Conservation (phyloP, 2,329 filamentous ascomycete species). For the Nothophoma quercina region DNA sequence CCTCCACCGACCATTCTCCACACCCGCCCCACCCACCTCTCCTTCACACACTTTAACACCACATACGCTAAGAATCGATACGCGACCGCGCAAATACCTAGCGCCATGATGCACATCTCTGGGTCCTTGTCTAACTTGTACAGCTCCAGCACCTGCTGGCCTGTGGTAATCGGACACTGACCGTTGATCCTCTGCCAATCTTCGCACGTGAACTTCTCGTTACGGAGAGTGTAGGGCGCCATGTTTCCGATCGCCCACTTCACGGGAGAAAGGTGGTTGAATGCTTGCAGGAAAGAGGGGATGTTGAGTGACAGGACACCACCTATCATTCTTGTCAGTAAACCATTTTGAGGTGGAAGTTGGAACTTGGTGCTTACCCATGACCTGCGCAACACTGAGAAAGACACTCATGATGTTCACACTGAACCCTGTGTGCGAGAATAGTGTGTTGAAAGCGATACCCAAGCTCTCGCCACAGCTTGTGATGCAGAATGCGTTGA, state of each 20-base stretch:
- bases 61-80: constrained; percentile 72
- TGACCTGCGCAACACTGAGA: constrained; percentile 73
- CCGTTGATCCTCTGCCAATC: constrained; percentile 67
- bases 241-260: constrained; percentile 74
- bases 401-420: constrained; percentile 76
- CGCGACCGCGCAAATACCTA: constrained; percentile 69
- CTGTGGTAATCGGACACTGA: constrained; percentile 69
- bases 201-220: constrained; percentile 70
- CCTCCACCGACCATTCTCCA: constrained; percentile 37
- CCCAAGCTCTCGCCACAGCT: constrained; percentile 78
- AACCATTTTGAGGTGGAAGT: background rate
- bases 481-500: constrained; percentile 76
- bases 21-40: constrained; percentile 56
- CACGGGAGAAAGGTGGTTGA: constrained; percentile 76
- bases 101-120: constrained; percentile 65
- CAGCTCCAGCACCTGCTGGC: constrained; percentile 70
- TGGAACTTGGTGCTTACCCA: constrained; percentile 52
- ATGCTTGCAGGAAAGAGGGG: constrained; percentile 68
- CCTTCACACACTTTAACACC: constrained; percentile 63
- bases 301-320: constrained; percentile 76
- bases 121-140: constrained; percentile 72
- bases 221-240: constrained; percentile 69
- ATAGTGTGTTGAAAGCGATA: constrained; percentile 82
- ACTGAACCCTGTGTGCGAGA: constrained; percentile 77
- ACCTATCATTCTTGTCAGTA: constrained; percentile 35